phyloP scores from a whole-genome alignment of 116 monocot genomes.

The Cymodocea nodosa region DNA sequence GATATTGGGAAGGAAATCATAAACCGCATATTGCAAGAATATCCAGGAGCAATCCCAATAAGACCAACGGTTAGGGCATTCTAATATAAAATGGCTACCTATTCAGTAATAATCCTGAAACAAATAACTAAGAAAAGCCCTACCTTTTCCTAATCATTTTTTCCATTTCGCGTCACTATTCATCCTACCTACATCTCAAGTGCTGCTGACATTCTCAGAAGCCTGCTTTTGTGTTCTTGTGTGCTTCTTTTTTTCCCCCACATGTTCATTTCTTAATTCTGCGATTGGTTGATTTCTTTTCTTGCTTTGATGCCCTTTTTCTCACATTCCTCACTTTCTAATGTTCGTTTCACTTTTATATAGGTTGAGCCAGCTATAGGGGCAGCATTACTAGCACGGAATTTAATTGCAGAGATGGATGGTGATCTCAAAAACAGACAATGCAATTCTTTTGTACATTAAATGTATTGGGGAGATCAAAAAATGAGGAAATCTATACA shows the following conservation, averaged over 20 bases:
- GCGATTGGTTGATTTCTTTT: neutral
- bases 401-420: constrained; percentile 15
- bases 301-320: neutral
- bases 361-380: constrained; percentile 97
- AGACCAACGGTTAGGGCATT: constrained; percentile 47
- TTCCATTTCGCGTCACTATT: neutral
- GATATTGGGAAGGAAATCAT: constrained; percentile 84
- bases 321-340: neutral
- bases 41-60: constrained; percentile 58
- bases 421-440: constrained; percentile 5
- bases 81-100: neutral
- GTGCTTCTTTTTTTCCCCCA: neutral
- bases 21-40: constrained; percentile 44
- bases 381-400: constrained; percentile 77
- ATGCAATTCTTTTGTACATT: neutral
- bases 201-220: neutral
- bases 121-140: neutral
- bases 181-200: neutral
- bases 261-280: neutral
- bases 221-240: too few relatives aligned
- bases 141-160: neutral
- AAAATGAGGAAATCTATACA: too few relatives aligned
- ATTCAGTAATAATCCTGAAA: neutral
- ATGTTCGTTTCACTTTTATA: constrained; percentile 1
- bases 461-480: too few relatives aligned